Evolutionary conservation across 257 asterid species (phyloP).

Genomic region (Orobanche coerulescens): DNA sequence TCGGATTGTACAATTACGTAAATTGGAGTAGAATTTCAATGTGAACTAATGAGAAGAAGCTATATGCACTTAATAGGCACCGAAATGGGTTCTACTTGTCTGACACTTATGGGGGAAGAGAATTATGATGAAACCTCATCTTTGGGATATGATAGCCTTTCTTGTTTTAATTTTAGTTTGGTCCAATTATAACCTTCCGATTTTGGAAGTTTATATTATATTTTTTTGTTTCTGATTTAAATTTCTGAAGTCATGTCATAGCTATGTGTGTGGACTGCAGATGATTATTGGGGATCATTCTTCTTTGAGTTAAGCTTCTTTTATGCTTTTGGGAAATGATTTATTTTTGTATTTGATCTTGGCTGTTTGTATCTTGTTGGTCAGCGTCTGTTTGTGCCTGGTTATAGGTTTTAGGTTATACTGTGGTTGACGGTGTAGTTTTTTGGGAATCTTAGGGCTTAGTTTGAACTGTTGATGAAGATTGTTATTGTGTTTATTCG

Average conservation of each 20-base stretch:
- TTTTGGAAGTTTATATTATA: not conserved
- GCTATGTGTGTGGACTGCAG: not conserved
- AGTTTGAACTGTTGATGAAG: not conserved
- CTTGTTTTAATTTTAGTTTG: slow-evolving; percentile 1
- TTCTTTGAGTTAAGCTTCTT: not conserved
- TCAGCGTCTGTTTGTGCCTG: not conserved
- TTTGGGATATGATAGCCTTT: not conserved
- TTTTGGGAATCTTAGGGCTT: not conserved
- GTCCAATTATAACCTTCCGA: not conserved
- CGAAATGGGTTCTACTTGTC: not conserved
- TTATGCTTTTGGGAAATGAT: not conserved
- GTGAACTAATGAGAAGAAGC: slow-evolving; percentile 4
- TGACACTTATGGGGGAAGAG: not conserved
- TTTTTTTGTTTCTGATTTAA: not conserved
- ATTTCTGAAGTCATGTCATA: not conserved
- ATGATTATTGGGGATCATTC: not conserved
- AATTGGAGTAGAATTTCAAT: not conserved
- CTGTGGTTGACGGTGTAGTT: not conserved
- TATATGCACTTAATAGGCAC: not conserved
- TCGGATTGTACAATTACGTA: not conserved
- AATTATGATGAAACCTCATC: not conserved
- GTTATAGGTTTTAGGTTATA: not conserved
- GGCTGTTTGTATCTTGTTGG: not conserved
- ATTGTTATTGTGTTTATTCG: not conserved
- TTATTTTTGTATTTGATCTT: not conserved